These are phyloP conservation scores for Penicillium sp. DNA, from an alignment of 2,329 filamentous ascomycete genomes.

Conservation along the genomic window DNA sequence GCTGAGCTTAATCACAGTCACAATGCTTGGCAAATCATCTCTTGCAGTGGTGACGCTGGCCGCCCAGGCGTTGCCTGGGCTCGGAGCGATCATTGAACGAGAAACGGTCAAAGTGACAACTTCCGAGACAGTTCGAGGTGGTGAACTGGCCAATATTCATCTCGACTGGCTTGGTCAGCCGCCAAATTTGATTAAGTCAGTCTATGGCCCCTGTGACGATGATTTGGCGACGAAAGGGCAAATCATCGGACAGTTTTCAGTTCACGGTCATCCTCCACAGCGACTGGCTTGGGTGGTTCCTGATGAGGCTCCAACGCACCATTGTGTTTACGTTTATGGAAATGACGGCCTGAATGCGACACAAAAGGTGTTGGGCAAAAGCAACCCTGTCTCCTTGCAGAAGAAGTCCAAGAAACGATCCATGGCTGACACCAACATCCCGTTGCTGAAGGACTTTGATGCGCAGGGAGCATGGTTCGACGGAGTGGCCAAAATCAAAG, in stretches of 20 bases:
- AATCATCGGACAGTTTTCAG: constrained; percentile 3
- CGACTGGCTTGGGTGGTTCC: constrained; percentile 13
- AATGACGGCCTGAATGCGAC: not conserved
- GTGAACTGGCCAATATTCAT: constrained; percentile 11
- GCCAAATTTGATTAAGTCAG: constrained; percentile 2
- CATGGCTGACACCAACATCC: constrained; percentile 2
- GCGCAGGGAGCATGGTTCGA: constrained; percentile 27
- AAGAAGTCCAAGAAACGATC: constrained; percentile 5
- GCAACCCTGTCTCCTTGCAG: constrained; percentile 6
- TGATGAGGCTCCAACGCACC: constrained; percentile 1
- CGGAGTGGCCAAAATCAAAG: constrained; percentile 22
- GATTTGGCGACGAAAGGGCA: not conserved
- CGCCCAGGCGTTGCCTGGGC: not conserved
- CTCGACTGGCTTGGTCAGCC: not conserved
- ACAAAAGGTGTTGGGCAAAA: constrained; percentile 5
- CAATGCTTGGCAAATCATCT: constrained; percentile 1
- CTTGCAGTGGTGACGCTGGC: not conserved
- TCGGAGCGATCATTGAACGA: not conserved
- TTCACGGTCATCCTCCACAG: constrained; percentile 5
- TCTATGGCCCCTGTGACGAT: not conserved
- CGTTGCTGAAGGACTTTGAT: constrained; percentile 22
- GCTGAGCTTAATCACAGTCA: not conserved
- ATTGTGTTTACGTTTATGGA: constrained; percentile 6
- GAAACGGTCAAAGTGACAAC: constrained; percentile 3
- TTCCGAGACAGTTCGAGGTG: constrained; percentile 2